Evolutionary conservation across 805 yeast genomes (phyloP), one percentile per base, ranked within the genome.

Genomic region (Ogataea ganodermae): DNA sequence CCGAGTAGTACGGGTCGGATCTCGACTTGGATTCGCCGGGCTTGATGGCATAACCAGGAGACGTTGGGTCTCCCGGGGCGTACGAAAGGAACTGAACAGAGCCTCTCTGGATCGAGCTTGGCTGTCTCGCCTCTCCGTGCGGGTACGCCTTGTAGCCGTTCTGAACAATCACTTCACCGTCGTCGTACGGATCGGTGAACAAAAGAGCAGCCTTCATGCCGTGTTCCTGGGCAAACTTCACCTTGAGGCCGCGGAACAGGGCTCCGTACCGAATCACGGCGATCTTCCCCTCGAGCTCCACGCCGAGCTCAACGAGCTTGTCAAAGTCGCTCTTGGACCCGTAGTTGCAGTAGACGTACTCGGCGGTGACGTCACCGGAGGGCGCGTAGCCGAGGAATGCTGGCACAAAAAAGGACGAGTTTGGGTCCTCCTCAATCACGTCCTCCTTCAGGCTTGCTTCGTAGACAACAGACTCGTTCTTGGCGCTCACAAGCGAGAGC

Each of bases 311-410:
- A 3, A 60, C 68, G 47, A 86, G 69, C 3, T 61, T 49, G 21
- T 74, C 76, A 49, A 77, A 86, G 59, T 86, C 94, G 42, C 74
- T 74, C 44, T 66, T 69, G 3, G 80, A 73, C 46, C 94, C 94
- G 63, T 80, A 84, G 62, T 86, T 84, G 40, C 81, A 89, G 62
- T 78, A 86, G 4, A 86, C 74, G 50, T 75, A 79, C 51, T 77
- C 69, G 1, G 81, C 86, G 4, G 89, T 84, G 36, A 81, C 87
- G 56, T 85, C 84, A 33, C 94, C 95, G 46, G 77, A 74, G 8
- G 87, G 90, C 4, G 88, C 81, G 58, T 84, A 86, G 1, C 89
- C 90, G 60, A 84, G 83, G 69, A 86, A 87, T 0, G 89, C 82
- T 12, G 90, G 91, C 21, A 84, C 75, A 28, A 73, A 64, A 49